Percentiles rank a stretch among this genome's conserved stretches.
Evolutionary conservation across 257 asterid genomes (phyloP).

Genomic region (Buddleja alternifolia): DNA sequence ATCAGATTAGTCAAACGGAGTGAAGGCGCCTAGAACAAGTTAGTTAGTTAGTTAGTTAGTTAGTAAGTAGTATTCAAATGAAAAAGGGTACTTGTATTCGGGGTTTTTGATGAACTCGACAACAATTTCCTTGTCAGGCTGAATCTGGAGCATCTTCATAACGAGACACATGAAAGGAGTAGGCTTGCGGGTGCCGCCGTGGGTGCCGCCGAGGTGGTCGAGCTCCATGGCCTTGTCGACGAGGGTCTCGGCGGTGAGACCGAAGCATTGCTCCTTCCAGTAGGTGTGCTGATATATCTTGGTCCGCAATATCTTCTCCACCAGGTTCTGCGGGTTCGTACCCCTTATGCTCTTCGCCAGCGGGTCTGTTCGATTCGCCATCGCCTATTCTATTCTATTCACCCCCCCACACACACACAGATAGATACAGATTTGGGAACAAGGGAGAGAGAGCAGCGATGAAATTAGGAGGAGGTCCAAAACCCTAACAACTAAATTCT

Average conservation of each 20-base stretch:
- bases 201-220: constrained; percentile 92
- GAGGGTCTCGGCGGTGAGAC: constrained; percentile 93
- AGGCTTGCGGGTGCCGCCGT: constrained; percentile 80
- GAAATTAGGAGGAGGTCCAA: no score
- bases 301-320: constrained; percentile 84
- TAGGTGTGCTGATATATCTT: constrained; percentile 81
- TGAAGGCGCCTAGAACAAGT: no score
- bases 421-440: no score
- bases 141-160: constrained; percentile 97
- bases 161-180: constrained; percentile 90
- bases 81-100: constrained; percentile 95
- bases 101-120: constrained; percentile 93
- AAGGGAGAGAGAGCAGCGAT: no score
- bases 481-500: no score
- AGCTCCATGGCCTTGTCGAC: constrained; percentile 99
- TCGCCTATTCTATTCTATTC: no score
- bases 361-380: constrained; percentile 97
- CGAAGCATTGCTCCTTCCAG: constrained; percentile 98
- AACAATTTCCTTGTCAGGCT: constrained; percentile 95
- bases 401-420: no score
- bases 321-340: constrained; percentile 90
- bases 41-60: no score
- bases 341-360: constrained; percentile 89
- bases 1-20: neutral
- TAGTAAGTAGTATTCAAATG: no score